Evolutionary conservation across 2,329 filamentous ascomycete genomes (phyloP), one percentile per base, ranked within the genome.

Genomic region (Arthrobotrys conoides): DNA sequence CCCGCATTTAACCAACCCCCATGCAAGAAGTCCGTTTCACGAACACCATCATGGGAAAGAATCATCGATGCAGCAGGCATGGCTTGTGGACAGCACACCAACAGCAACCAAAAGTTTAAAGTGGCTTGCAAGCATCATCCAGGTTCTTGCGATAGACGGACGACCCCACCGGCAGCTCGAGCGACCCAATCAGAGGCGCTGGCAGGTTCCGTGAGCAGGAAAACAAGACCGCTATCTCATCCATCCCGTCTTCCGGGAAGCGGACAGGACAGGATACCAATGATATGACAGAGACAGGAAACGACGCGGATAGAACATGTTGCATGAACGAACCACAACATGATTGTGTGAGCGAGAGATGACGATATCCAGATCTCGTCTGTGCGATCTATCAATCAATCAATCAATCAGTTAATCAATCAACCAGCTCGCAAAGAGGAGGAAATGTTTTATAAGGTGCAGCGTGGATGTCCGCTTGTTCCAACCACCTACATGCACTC

Each of bases 21-120:
- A 70, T 70, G 72, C 72, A 64, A 66, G 49, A 71, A 30, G 48
- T 33, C 41, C 57, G 72, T 76, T 76, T 76, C 72, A 76, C 66
- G 36, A 69, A 48, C 61, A 27, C 57, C 65, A 68, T 69, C 71
- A 65, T 64, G 57, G 57, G 61, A 71, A 71, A 51, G 68, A 44
- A 48, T 49, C 57, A 36, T 71, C 57, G 68, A 55, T 71, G 67
- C 69, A 72, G 48, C 59, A 48, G 61, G 48, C 24, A 51, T 61
- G 44, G 59, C 49, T 55, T 0, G 18, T 22, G 48, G 27, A 49
- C 69, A 49, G 20, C 61, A 65, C 71, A 75, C 63, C 71, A 46
- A 75, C 48, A 67, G 49, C 38, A 48, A 36, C 49, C 41, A 48
- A 59, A 76, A 57, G 24, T 36, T 70, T 57, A 67, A 65, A 64